Conservation (phyloP, 768 basidiomycete species). For the Rhizopogon sp. region DNA sequence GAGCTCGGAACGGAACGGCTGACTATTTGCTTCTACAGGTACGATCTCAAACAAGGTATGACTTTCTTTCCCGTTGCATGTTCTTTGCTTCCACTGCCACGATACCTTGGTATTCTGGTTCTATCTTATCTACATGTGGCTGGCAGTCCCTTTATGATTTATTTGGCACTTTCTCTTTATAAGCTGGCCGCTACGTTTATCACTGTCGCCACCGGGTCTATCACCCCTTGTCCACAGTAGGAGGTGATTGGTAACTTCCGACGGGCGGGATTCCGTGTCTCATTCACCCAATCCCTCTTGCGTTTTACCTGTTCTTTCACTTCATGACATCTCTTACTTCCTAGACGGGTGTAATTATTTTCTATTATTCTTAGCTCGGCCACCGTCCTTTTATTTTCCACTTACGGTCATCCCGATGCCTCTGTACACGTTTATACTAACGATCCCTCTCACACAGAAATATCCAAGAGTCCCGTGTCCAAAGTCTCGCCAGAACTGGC, state of each 20-base stretch:
- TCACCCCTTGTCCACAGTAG: background rate
- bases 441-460: slow-evolving; percentile 47
- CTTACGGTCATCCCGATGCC: too few relatives aligned
- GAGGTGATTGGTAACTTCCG: background rate
- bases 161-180: slow-evolving; percentile 10
- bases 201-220: background rate
- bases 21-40: slow-evolving; percentile 43
- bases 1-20: background rate
- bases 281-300: background rate
- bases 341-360: background rate
- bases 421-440: slow-evolving; percentile 9
- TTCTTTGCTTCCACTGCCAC: slow-evolving; percentile 4
- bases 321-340: background rate
- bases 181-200: background rate
- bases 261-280: background rate
- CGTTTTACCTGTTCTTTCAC: too few relatives aligned
- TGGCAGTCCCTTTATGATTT: background rate
- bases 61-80: background rate
- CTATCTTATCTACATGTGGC: background rate
- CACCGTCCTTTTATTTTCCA: background rate
- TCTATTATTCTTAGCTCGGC: background rate
- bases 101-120: slow-evolving; percentile 1
- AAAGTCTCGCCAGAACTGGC: slow-evolving; percentile 87
- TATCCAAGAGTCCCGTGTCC: slow-evolving; percentile 89
- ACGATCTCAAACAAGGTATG: slow-evolving; percentile 91